Percentiles rank a stretch among this genome's conserved stretches.
These are phyloP conservation scores for Calvatia gigantea DNA, from an alignment of 768 basidiomycete genomes.

Conservation along the genomic window DNA sequence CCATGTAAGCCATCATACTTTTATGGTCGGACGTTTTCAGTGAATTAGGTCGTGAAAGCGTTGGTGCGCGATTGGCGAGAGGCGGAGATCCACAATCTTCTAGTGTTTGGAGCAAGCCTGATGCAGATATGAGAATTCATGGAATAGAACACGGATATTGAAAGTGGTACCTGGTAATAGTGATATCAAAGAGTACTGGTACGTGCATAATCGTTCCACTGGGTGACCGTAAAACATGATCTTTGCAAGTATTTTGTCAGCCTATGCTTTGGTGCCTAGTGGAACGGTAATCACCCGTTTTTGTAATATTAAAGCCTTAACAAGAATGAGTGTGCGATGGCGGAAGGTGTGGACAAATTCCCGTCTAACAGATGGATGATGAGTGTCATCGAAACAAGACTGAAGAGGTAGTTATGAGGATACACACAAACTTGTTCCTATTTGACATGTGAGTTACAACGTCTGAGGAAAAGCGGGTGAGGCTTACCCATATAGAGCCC, in stretches of 20 bases:
- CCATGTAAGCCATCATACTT: slow-evolving; percentile 89
- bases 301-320: slow-evolving; percentile 93
- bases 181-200: slow-evolving; percentile 95
- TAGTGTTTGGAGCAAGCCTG: slow-evolving; percentile 83
- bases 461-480: neutral
- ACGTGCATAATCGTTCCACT: slow-evolving; percentile 93
- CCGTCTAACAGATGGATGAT: slow-evolving; percentile 44
- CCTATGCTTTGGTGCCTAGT: neutral
- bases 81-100: slow-evolving; percentile 91
- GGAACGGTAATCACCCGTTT: slow-evolving; percentile 60
- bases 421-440: slow-evolving; percentile 69
- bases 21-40: slow-evolving; percentile 85
- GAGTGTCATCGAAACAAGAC: slow-evolving; percentile 2
- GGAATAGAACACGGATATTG: neutral
- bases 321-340: slow-evolving; percentile 86
- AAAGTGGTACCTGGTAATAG: slow-evolving; percentile 72
- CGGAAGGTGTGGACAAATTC: slow-evolving; percentile 93
- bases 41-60: slow-evolving; percentile 64
- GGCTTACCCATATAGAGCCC: slow-evolving; percentile 90
- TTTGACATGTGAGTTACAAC: slow-evolving; percentile 1
- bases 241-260: slow-evolving; percentile 32
- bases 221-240: slow-evolving; percentile 97
- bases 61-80: slow-evolving; percentile 62
- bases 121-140: neutral
- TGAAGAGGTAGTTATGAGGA: neutral